Percentiles rank a stretch among this genome's conserved stretches.
Conservation (phyloP, 176 grass and related monocot genomes). For the Triticum urartu region DNA sequence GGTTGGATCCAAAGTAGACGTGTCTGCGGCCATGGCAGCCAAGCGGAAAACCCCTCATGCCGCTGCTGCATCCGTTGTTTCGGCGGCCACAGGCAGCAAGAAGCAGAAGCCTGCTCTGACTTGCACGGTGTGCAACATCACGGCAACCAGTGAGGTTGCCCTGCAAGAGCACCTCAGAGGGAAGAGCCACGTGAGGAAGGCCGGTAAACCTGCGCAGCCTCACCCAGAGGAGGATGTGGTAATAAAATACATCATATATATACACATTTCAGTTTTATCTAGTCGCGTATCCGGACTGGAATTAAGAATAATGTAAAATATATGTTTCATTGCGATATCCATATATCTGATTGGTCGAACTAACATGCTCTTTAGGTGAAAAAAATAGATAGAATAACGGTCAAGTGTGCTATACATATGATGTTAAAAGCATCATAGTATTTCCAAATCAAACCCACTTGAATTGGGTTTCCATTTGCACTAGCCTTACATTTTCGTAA, state of each 20-base stretch:
- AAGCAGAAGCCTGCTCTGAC: neutral
- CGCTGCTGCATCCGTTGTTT: neutral
- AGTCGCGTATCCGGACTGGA: too few relatives aligned
- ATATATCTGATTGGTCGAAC: too few relatives aligned
- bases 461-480: too few relatives aligned
- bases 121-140: constrained; percentile 24
- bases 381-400: too few relatives aligned
- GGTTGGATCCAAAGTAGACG: neutral
- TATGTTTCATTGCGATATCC: too few relatives aligned
- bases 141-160: neutral
- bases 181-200: constrained; percentile 16
- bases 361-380: too few relatives aligned
- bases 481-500: too few relatives aligned
- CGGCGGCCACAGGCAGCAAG: neutral
- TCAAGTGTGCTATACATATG: too few relatives aligned
- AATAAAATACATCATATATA: neutral
- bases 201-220: neutral
- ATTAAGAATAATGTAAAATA: too few relatives aligned
- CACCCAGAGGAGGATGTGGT: neutral
- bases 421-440: too few relatives aligned
- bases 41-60: constrained; percentile 13
- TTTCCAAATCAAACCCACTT: too few relatives aligned
- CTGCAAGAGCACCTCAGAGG: constrained; percentile 30
- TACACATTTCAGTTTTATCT: neutral
- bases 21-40: neutral